Base-by-base conservation (phyloP, 352 stramenopile species). In the Phytophthora megakarya region DNA sequence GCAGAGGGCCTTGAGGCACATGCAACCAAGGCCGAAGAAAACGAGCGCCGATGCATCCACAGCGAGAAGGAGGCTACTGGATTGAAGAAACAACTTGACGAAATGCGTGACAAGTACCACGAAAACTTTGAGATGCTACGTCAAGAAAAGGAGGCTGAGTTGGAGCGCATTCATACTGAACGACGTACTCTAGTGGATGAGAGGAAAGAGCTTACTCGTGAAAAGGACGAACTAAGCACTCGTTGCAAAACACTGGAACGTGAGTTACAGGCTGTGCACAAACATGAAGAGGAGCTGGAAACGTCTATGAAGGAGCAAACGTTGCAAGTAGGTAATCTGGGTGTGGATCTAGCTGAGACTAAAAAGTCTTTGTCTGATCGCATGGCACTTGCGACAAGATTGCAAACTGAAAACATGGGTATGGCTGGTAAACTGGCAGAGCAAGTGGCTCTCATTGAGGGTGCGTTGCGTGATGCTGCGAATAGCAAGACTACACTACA, bases 361-460 rank as follows among this genome's bases (percentile, higher is more conserved):
- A 92, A 93, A 53, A 95, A 93, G 44, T 75, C 84, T 13, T 58
- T 93, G n/a, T 95, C 88, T 3, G 86, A 95, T 53, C 79, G 84
- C 12, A 93, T 89, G 70, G 84, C 85, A 7, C 73, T 93, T 18
- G 86, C 86, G 11, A 90, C 88, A 26, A 84, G 86, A 10, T 65
- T 94, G 59, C 83, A 95, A 55, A 92, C 84, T 1, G 88, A 96
- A 49, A 94, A 96, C 61, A 92, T 95, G 80, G 74, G 73, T 1
- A 88, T 92, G 28, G 83, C 86, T n/a, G 79, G 82, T 18, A 92
- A 90, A 35, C 71, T 92, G 48, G 86, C 86, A 8, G 86, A 94
- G 52, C 84, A 92, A 42, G 86, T 86, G 1, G 86, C 80, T 8
- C 64, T 89, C 18, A 87, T 94, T 45, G 86, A 94, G 56, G 74